phyloP scores from a whole-genome alignment of 176 grass and related monocot genomes.

The Phragmites australis region DNA sequence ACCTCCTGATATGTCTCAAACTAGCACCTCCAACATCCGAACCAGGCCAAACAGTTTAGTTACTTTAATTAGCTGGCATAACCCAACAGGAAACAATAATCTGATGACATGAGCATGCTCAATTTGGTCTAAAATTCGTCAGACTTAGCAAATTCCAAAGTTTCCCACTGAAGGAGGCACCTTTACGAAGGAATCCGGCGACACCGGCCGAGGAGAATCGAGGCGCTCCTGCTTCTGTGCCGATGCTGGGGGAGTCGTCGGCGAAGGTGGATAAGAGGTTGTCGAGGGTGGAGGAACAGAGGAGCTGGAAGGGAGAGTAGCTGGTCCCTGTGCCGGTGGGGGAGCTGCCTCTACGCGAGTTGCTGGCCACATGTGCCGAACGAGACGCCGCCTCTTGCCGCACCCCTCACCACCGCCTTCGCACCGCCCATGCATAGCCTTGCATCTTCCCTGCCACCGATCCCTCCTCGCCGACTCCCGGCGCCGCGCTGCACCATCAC shows the following conservation, averaged over 20 bases:
- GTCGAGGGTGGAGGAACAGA: slow-evolving; percentile 12
- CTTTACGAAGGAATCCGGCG: slow-evolving; percentile 73
- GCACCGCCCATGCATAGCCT: slow-evolving; percentile 84
- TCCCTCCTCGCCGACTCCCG: slow-evolving; percentile 54
- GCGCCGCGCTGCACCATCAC: slow-evolving; percentile 62
- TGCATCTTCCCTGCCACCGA: slow-evolving; percentile 73
- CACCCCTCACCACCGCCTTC: slow-evolving; percentile 63
- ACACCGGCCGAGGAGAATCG: slow-evolving; percentile 43
- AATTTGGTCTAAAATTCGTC: slow-evolving; percentile 9
- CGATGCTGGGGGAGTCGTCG: slow-evolving; percentile 41
- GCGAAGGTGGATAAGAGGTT: slow-evolving; percentile 21
- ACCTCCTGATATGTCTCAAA: not conserved
- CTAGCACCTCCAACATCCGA: slow-evolving; percentile 8
- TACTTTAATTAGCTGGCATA: not conserved
- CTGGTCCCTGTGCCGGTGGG: slow-evolving; percentile 45
- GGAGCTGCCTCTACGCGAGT: slow-evolving; percentile 66
- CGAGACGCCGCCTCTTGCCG: slow-evolving; percentile 49
- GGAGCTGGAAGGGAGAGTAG: slow-evolving; percentile 35
- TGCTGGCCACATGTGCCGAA: slow-evolving; percentile 87
- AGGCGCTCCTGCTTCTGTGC: slow-evolving; percentile 20
- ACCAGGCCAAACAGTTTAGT: not conserved
- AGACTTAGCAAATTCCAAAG: slow-evolving; percentile 13
- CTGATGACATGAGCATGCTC: slow-evolving; percentile 10
- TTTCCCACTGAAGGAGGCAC: slow-evolving; percentile 51
- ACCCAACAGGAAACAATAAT: not conserved